These are phyloP conservation scores for Fusarium sp. DNA, from an alignment of 2,329 filamentous ascomycete species.

Conservation along the genomic window DNA sequence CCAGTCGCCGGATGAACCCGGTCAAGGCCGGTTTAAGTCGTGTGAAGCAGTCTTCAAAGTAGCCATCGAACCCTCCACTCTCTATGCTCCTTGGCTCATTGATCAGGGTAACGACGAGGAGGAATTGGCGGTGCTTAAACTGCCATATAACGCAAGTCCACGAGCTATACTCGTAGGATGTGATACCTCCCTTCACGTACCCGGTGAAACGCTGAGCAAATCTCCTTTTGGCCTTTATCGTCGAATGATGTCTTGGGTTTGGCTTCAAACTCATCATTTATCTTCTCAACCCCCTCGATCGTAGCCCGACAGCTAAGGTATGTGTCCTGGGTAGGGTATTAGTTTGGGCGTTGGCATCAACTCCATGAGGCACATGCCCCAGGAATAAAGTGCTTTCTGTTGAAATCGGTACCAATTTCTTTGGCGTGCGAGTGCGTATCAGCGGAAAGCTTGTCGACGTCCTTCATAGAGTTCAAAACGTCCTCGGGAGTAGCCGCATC, in stretches of 20 bases:
- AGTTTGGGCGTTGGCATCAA: too few species aligned
- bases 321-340: conserved; percentile 4
- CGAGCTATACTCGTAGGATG: neutral
- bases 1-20: conserved; percentile 10
- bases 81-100: conserved; percentile 7
- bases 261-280: neutral
- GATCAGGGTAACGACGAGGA: conserved; percentile 7
- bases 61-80: conserved; percentile 14
- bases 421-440: conserved; percentile 3
- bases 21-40: conserved; percentile 4
- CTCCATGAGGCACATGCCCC: neutral
- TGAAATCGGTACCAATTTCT: conserved; percentile 3
- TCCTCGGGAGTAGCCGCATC: neutral
- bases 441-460: conserved; percentile 1
- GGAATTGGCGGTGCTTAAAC: conserved; percentile 22
- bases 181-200: neutral
- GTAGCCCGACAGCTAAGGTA: conserved; percentile 23
- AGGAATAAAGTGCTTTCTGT: neutral
- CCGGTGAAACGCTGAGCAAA: conserved; percentile 16
- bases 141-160: neutral
- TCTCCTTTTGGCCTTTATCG: conserved; percentile 10
- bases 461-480: neutral
- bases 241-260: conserved; percentile 7
- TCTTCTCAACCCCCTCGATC: conserved; percentile 10
- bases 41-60: conserved; percentile 26